phyloP scores from a whole-genome alignment of 176 grass and related monocot species.

The Oryza glaberrima region DNA sequence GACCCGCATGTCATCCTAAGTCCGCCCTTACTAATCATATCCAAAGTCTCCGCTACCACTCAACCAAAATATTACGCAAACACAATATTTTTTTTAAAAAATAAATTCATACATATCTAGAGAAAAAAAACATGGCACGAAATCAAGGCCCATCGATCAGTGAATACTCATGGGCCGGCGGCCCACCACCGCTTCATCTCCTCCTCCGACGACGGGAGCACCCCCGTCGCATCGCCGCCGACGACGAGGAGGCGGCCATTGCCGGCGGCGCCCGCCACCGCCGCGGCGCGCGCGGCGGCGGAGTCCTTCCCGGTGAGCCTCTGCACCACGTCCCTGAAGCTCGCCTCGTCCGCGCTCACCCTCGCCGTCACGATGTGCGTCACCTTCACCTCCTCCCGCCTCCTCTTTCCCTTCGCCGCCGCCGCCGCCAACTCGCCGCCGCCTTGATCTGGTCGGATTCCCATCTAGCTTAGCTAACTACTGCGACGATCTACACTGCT shows the following conservation, averaged over 20 bases:
- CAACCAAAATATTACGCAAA: too few relatives aligned
- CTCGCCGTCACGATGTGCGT: constrained; percentile 48
- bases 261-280: neutral
- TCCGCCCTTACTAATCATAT: too few relatives aligned
- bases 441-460: neutral
- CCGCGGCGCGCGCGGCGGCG: constrained; percentile 27
- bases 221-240: neutral
- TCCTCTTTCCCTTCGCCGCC: neutral
- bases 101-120: too few relatives aligned
- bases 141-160: neutral
- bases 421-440: neutral
- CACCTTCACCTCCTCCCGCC: constrained; percentile 27
- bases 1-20: too few relatives aligned
- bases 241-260: neutral
- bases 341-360: constrained; percentile 49
- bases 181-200: constrained; percentile 12
- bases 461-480: constrained; percentile 9
- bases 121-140: neutral
- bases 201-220: neutral
- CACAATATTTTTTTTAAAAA: too few relatives aligned
- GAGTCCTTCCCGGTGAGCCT: constrained; percentile 59
- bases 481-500: neutral
- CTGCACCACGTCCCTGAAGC: constrained; percentile 54
- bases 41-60: too few relatives aligned
- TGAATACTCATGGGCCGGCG: neutral